These are phyloP conservation scores for Quercus glauca DNA, from an alignment of 306 rosid genomes.

Conservation along the genomic window DNA sequence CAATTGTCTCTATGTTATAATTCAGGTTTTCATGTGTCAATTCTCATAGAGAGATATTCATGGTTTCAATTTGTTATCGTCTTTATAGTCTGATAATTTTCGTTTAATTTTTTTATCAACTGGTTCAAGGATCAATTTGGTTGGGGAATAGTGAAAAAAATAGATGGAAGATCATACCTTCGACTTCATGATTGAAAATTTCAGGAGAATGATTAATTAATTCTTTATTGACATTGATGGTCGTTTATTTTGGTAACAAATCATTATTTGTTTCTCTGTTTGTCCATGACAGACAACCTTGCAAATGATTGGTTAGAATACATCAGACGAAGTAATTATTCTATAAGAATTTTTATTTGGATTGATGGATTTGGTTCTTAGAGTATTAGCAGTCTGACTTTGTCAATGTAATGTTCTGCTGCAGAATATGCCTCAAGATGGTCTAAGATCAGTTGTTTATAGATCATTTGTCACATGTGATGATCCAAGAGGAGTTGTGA, in stretches of 20 bases:
- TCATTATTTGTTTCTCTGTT: constrained; percentile 39
- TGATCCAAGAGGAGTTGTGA: constrained; percentile 88
- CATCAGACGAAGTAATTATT: constrained; percentile 43
- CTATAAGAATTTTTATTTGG: background rate
- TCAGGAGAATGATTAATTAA: constrained; percentile 34
- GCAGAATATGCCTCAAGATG: constrained; percentile 62
- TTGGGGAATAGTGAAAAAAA: background rate
- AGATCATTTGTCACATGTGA: constrained; percentile 81
- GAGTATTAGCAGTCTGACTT: constrained; percentile 24
- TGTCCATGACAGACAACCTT: constrained; percentile 49
- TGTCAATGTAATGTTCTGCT: constrained; percentile 40
- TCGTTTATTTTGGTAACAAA: constrained; percentile 26
- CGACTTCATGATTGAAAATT: constrained; percentile 27
- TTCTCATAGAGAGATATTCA: background rate
- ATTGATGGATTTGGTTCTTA: constrained; percentile 14
- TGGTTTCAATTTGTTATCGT: background rate
- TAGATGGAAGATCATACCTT: background rate
- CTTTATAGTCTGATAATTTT: background rate
- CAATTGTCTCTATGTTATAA: background rate
- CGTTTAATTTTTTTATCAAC: background rate
- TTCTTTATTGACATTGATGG: constrained; percentile 16
- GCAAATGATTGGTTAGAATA: constrained; percentile 21
- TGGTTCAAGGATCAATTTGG: constrained; percentile 9
- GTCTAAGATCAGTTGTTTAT: constrained; percentile 55
- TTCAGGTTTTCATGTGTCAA: background rate